Conservation (phyloP, 352 stramenopile species). For the Phytophthora cryptogea region DNA sequence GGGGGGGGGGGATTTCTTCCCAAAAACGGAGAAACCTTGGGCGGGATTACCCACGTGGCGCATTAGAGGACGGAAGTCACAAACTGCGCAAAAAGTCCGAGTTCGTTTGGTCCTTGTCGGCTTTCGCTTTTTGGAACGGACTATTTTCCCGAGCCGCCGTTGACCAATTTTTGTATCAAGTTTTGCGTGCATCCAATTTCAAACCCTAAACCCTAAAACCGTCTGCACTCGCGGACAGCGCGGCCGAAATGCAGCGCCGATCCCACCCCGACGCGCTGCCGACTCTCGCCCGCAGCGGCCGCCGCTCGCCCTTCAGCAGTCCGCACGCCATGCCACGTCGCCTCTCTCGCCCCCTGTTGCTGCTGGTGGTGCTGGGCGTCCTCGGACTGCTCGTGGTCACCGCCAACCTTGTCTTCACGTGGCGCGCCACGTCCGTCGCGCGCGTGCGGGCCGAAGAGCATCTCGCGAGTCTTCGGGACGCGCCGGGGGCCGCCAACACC, state of each 20-base stretch:
- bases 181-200: too few relatives aligned
- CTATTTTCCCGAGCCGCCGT: too few relatives aligned
- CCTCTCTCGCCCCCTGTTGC: slow-evolving; percentile 18
- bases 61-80: too few relatives aligned
- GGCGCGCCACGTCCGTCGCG: slow-evolving; percentile 26
- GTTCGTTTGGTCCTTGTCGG: too few relatives aligned
- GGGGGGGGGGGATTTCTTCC: too few relatives aligned
- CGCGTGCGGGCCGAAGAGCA: slow-evolving; percentile 16
- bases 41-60: too few relatives aligned
- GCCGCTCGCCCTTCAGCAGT: slow-evolving; percentile 27
- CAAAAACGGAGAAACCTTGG: too few relatives aligned
- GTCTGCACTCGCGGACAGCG: too few relatives aligned
- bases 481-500: not conserved
- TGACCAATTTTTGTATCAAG: too few relatives aligned
- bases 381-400: slow-evolving; percentile 31
- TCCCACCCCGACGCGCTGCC: slow-evolving; percentile 30
- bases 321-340: slow-evolving; percentile 25
- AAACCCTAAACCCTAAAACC: too few relatives aligned
- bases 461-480: slow-evolving; percentile 19
- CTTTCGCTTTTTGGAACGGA: too few relatives aligned
- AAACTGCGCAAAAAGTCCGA: too few relatives aligned
- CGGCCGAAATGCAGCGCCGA: slow-evolving; percentile 25
- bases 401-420: slow-evolving; percentile 37
- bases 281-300: slow-evolving; percentile 24
- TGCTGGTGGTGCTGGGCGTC: slow-evolving; percentile 20